These are phyloP conservation scores for Rhododendron henanense DNA, from an alignment of 148 eudicot species.

Conservation along the genomic window DNA sequence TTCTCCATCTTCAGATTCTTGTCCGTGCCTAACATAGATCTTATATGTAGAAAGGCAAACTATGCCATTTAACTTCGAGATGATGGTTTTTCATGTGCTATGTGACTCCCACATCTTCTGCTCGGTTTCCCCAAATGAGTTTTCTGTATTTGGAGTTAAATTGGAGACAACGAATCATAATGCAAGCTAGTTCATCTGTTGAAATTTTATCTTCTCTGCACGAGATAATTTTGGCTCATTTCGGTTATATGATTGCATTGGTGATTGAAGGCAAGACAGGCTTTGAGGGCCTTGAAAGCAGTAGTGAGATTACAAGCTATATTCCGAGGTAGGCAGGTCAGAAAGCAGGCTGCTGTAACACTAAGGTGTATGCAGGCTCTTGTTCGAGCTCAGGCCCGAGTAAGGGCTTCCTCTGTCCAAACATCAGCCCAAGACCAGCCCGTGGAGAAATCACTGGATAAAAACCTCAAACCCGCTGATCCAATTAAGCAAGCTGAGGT, in stretches of 20 bases:
- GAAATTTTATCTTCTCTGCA: not conserved
- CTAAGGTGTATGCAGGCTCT: conserved; percentile 91
- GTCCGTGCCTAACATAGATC: not conserved
- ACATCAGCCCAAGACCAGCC: conserved; percentile 31
- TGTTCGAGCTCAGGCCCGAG: conserved; percentile 77
- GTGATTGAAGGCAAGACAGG: conserved; percentile 57
- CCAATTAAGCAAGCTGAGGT: conserved; percentile 72
- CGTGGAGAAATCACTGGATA: conserved; percentile 11
- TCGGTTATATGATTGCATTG: not conserved
- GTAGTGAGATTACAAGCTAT: conserved; percentile 82
- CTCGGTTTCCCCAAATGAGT: not conserved
- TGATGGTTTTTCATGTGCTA: not conserved
- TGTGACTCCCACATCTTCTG: not conserved
- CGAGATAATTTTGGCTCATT: not conserved
- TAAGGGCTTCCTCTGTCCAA: conserved; percentile 42
- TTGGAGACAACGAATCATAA: not conserved
- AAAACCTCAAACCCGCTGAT: conserved; percentile 27
- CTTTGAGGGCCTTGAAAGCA: conserved; percentile 78
- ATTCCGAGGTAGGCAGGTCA: conserved; percentile 76
- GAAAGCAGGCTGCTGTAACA: conserved; percentile 84
- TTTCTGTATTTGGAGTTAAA: not conserved
- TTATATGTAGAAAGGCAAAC: not conserved
- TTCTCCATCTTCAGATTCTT: not conserved
- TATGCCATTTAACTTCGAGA: not conserved
- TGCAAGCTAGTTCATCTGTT: not conserved